Evolutionary conservation across 2,329 filamentous ascomycete species (phyloP), one percentile per base, ranked within the genome.

Genomic region (Aschersonia sp.): DNA sequence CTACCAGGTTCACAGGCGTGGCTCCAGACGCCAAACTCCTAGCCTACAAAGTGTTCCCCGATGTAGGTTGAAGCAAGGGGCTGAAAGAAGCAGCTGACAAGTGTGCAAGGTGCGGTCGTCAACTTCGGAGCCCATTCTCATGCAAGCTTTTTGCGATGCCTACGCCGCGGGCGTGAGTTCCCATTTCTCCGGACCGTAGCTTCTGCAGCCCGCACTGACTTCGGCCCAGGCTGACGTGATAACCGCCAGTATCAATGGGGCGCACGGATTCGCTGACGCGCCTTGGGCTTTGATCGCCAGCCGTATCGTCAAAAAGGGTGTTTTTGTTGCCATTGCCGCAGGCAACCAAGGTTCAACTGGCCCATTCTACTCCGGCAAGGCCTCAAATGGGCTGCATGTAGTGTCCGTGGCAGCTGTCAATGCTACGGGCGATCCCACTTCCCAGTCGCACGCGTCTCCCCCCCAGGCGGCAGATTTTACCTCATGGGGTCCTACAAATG

Each of bases 401-500:
- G 53, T 64, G 6, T 61, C 64, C 4, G 60, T 65, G 30, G 62
- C 63, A 28, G 65, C 65, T 45, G 62, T 64, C 2, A 38, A 38
- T 4, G 35, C 12, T 4, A 38, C 35, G 7, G 35, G 12, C 20
- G 20, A 20, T 20, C 20, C 20, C 20, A 20, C 20, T 20, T 20
- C 20, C 20, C 20, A 20, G 20, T 20, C 20, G 20, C 20, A 20
- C 20, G 20, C 20, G 20, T 20, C 20, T 20, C 20, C 20, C 20
- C 20, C 20, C 20, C 20, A 20, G 20, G 20, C 73, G 3, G 69
- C 65, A 31, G 61, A 61, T 5, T 76, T 68, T 54, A 73, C 68
- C 5, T 70, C 69, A 29, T 75, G 73, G 72, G 73, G 73, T 2
- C 71, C 71, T 1, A 69, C 68, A 0, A 73, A 71, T 51, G 72